Conservation (phyloP, 257 asterid species). For the Solanum tarapatanum region DNA sequence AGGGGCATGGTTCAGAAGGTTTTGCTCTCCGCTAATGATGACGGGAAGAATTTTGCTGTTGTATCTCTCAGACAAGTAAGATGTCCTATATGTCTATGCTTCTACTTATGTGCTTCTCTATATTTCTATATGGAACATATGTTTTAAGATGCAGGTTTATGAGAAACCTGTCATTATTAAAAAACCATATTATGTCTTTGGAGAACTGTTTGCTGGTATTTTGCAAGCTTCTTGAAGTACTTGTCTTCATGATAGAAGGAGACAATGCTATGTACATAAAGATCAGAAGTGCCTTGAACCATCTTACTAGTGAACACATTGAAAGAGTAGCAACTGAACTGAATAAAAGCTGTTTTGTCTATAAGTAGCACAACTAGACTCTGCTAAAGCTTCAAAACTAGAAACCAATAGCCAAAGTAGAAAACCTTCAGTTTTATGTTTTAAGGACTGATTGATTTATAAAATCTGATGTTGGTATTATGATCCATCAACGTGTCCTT, state of each 20-base stretch:
- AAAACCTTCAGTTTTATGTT: background rate
- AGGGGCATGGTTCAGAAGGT: constrained; percentile 95
- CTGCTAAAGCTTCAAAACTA: background rate
- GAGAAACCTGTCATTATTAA: background rate
- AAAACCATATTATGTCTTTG: background rate
- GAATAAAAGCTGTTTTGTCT: background rate
- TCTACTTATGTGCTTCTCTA: background rate
- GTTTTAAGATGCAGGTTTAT: background rate
- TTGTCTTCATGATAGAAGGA: background rate
- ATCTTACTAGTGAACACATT: background rate
- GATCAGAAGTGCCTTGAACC: background rate
- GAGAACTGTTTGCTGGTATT: background rate
- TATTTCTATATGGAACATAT: background rate
- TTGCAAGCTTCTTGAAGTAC: background rate
- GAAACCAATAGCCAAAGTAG: background rate
- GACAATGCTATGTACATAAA: background rate
- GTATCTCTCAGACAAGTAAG: constrained; percentile 87
- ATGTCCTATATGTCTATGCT: background rate
- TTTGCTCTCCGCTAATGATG: constrained; percentile 73
- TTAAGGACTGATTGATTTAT: background rate
- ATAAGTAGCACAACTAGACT: background rate
- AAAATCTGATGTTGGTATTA: background rate
- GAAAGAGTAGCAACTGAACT: background rate
- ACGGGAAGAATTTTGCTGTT: constrained; percentile 70
- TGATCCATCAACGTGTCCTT: background rate